Evolutionary conservation across 208 protist genomes (phyloP), one percentile per base, ranked within the genome.

Genomic region (Porcisia hertigi): DNA sequence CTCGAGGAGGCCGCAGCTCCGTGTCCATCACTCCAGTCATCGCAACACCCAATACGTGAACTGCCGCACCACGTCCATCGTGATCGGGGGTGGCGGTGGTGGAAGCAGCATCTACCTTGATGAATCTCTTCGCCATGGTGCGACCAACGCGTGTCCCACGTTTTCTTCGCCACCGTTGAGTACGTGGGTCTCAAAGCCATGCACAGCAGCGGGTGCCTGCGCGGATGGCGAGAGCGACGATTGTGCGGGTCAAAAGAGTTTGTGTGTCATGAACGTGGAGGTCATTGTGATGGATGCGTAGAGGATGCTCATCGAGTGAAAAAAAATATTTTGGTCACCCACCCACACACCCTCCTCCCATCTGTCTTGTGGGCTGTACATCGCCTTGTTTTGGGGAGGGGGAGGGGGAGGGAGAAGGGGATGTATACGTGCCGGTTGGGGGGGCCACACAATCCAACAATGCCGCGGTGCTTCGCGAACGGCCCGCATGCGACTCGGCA

Each of bases 151-250:
- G 23, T 96, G 92, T 52, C 67, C 80, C 8, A 94, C 92, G 3
- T 96, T 96, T 71, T 53, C 6, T 1, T 93, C 89, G 1, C 92
- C 92, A 1, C 89, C 89, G 54, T 79, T 96, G 39, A 93, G 88
- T 6, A 63, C 81, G 20, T 95, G 86, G 86, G 41, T 71, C n/a
- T 55, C 34, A 18, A 55, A 71, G 8, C 75, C 66, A n/a, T 66
- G 71, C 60, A 57, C 4, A n/a, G 71, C 18, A n/a, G 57, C n/a
- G 36, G 69, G 55, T 23, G 25, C 41, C 30, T 45, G 11, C 45
- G 41, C 34, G 20, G 76, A 47, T 34, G 57, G 75, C 47, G 64
- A 49, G 34, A n/a, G 52, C 55, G 69, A 20, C 7, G 52, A 60
- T 34, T 20, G 3, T 20, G 18, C 23, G 8, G n/a, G 39, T 0